Evolutionary conservation across 176 grass and related monocot species (phyloP), one percentile per base, ranked within the genome.

Genomic region (Oryza officinalis): DNA sequence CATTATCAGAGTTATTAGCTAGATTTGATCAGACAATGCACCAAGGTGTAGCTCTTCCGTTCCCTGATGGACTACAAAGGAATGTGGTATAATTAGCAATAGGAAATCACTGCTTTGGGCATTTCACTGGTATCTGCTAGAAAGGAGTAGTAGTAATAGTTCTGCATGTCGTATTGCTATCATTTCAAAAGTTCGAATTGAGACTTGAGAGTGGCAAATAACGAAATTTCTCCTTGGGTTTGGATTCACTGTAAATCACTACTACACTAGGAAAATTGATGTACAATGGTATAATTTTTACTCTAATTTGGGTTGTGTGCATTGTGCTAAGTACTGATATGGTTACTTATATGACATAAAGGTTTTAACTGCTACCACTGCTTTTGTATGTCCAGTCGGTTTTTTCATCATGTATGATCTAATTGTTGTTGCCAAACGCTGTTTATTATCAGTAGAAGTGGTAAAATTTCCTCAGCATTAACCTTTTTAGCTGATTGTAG

Each of bases 231-330:
- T 38, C 37, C 37, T 8, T 63, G 13, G 2, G 74, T 65, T 72
- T 66, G 63, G 25, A 22, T 2, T 74, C 23, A 80, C 30, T 17
- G 65, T 22, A 3, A 43, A 72, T 44, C 6, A 28, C 5, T n/a
- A n/a, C n/a, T n/a, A n/a, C n/a, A n/a, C n/a, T 71, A 79, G 52
- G 3, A 72, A 25, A 25, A 80, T 41, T 27, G 77, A 50, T 57
- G 25, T 25, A 20, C 20, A 20, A 50, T 4, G 15, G 27, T 49
- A 15, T 31, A 23, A n/a, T 31, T n/a, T 20, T 66, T 45, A 1
- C 10, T 17, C 26, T 80, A 80, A 14, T 49, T 67, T 23, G 26
- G 26, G 61, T 46, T 28, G 13, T 50, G 27, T 50, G 47, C 27
- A 68, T 35, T 4, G 44, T 80, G 64, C 15, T 80, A 15, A 8